Base-by-base conservation (phyloP, 2,329 filamentous ascomycete genomes). In the Parastagonospora avenae region DNA sequence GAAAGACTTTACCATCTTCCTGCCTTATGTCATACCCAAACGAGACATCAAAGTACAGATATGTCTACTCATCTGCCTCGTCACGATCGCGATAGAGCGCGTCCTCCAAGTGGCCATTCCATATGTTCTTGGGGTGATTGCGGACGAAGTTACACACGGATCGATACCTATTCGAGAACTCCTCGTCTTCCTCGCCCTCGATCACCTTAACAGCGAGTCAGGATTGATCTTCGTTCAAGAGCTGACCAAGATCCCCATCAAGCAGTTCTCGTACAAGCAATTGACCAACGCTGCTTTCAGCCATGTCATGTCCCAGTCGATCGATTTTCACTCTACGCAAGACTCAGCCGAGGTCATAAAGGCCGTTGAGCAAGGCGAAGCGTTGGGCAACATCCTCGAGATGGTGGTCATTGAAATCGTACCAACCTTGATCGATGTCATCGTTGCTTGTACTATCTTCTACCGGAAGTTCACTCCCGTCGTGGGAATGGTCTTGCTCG, bases 21-120 rank as follows among this genome's bases (percentile, higher is more conserved):
- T 92, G 29, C 90, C 89, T 0, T 89, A 90, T 63, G 78, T 95
- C 24, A 91, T 88, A 85, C 91, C 91, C 1, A 80, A 84, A 43
- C 80, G 84, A 35, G 82, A 87, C 61, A 78, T 77, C 29, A 69
- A 75, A 10, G 79, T 93, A 7, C 89, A 92, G 63, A 66, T 88
- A 16, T 85, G 86, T 46, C 82, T 88, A 16, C 74, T 82, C 8
- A 79, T 88, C 4, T 85, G 93, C 42, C 81, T 81, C 1, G 40
- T 88, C 2, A 88, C 87, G 58, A 76, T 93, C 6, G 69, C 90
- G n/a, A 75, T 79, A 33, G 82, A 85, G 46, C 90, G 92, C 59
- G 82, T 83, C 5, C 76, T 94, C 39, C 88, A 91, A 60, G 78
- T 94, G 6, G 74, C 92, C 32, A 84, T 91, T 32, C 91, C 91